Base-by-base conservation (phyloP, 805 yeast species). In the Kazachstania psychrophila region DNA sequence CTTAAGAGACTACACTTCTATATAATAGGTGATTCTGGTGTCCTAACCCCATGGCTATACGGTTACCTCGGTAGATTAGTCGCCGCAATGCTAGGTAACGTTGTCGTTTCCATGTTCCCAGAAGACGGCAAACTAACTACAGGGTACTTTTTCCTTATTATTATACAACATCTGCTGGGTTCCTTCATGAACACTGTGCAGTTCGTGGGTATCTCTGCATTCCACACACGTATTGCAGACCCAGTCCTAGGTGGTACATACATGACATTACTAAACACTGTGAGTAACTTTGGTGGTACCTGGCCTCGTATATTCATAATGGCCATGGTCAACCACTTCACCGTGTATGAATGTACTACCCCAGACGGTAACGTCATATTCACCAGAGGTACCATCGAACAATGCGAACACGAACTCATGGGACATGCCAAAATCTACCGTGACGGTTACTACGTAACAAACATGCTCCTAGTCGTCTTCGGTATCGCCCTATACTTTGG, bases 221-320 rank as follows among this genome's bases (percentile, higher is more conserved):
- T 92, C 68, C 96, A 89, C 61, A 89, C 96, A 3, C 77, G 79
- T 48, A 83, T 92, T 37, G 95, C 98, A 2, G 98, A 92, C 56
- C 97, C 98, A 0, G 62, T 77, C 14, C 84, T 92, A 49, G 98
- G 98, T 13, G 98, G 98, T 2, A 92, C 98, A 0, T 92, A 92
- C 58, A 89, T 92, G 97, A 92, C 98, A 0, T 79, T 95, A 0
- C 66, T 92, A 40, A 92, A 92, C 60, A 92, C 98, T 0, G 66
- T 92, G 33, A 77, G 94, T 28, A 92, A 92, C 56, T 69, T 89
- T 40, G 98, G 98, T 17, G 98, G 98, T 9, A 92, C 94, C 30
- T 92, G 98, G 98, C 98, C 98, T 2, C 70, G 86, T 37, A 64
- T 85, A n/a, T 65, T 92, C 23, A 78, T 89, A 1, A 70, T 87